phyloP scores from a whole-genome alignment of 139 green algal genomes.

The Tetradesmus obliquus region DNA sequence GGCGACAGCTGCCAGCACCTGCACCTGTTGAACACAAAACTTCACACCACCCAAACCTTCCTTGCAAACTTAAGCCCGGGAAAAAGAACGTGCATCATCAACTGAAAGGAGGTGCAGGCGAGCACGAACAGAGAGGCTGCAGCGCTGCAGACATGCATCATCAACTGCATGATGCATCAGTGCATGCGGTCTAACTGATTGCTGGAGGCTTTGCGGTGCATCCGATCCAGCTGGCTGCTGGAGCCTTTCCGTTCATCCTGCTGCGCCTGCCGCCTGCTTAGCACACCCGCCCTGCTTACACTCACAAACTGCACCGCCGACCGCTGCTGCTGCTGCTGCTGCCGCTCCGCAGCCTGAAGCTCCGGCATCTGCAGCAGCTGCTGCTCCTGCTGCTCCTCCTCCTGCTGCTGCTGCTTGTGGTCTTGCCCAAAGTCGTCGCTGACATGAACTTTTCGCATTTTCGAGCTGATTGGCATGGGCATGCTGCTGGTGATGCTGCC shows the following conservation, averaged over 20 bases:
- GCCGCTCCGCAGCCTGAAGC: background rate
- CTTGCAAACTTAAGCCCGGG: too few relatives aligned
- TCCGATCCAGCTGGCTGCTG: background rate
- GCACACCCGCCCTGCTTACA: background rate
- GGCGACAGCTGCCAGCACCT: too few relatives aligned
- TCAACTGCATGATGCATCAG: background rate
- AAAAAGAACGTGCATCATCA: too few relatives aligned
- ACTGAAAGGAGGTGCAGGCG: background rate
- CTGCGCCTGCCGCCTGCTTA: background rate
- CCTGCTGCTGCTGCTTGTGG: background rate
- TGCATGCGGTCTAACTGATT: background rate
- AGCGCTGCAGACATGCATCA: background rate
- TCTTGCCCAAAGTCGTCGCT: background rate
- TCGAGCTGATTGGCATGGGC: background rate
- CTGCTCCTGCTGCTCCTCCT: background rate
- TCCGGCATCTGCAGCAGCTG: background rate
- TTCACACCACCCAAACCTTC: too few relatives aligned
- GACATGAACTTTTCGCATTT: background rate
- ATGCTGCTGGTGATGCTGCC: background rate
- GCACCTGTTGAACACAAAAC: too few relatives aligned
- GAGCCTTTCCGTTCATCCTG: background rate
- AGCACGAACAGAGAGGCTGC: background rate
- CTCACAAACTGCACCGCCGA: background rate
- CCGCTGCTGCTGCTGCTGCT: conserved; percentile 26
- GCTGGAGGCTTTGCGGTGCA: background rate